A percentile compares a stretch with the other conserved stretches of the same genome.
phyloP scores from a whole-genome alignment of 1,284 basidiomycete genomes.

The Irpex sp. region DNA sequence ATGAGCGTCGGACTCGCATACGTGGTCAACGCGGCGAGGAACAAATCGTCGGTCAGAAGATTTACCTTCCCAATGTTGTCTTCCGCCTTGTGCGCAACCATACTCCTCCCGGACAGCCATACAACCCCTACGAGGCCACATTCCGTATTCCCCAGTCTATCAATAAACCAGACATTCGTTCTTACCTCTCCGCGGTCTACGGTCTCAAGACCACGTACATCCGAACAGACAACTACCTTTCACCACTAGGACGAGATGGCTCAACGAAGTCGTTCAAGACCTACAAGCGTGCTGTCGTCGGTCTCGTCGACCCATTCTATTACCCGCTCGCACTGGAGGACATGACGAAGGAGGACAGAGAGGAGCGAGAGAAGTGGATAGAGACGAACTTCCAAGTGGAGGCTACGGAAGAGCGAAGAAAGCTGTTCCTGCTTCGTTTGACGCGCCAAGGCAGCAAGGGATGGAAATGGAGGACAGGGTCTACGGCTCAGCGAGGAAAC shows the following conservation, averaged over 20 bases:
- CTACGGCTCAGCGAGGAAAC: conserved; percentile 37
- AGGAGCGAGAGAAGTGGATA: conserved; percentile 53
- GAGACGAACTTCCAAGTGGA: conserved; percentile 51
- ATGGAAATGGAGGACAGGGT: conserved; percentile 38
- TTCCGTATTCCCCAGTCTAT: conserved; percentile 85
- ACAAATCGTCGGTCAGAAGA: conserved; percentile 71
- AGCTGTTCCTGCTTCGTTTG: conserved; percentile 41
- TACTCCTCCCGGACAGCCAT: conserved; percentile 73
- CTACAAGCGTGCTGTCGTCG: conserved; percentile 88
- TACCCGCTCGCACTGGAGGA: conserved; percentile 80
- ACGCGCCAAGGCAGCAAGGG: conserved; percentile 44
- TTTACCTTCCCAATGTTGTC: conserved; percentile 87
- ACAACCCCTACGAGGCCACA: conserved; percentile 94
- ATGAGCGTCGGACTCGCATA: conserved; percentile 55
- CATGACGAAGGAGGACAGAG: conserved; percentile 54
- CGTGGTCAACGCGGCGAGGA: conserved; percentile 54
- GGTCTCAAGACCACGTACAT: conserved; percentile 90
- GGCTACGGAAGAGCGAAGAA: conserved; percentile 35
- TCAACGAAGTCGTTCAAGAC: conserved; percentile 39
- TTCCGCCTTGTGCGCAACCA: conserved; percentile 85
- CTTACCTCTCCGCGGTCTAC: conserved; percentile 82
- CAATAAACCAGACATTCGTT: conserved; percentile 90
- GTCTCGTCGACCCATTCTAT: conserved; percentile 87
- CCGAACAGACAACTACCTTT: conserved; percentile 86
- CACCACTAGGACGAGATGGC: conserved; percentile 35